Evolutionary conservation across 2,329 filamentous ascomycete species (phyloP).

Genomic region (Rhexocercosporidium sp.): DNA sequence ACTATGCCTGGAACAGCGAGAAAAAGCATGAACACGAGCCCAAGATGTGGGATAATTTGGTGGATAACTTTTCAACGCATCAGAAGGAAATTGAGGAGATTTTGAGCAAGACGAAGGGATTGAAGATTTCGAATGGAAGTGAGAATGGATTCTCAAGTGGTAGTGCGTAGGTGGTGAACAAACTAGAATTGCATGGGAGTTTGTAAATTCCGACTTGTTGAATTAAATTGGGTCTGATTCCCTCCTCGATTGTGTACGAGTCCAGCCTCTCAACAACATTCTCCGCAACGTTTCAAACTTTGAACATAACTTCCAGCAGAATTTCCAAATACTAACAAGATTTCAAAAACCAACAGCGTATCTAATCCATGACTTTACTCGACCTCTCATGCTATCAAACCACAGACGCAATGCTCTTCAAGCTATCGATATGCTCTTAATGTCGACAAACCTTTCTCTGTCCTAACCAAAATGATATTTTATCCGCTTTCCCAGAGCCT

Average conservation of each 20-base stretch:
- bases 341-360: too few species aligned
- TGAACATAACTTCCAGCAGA: too few species aligned
- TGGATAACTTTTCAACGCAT: constrained; percentile 56
- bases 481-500: not conserved
- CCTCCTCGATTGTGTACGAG: too few species aligned
- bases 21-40: constrained; percentile 51
- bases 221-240: too few species aligned
- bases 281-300: too few species aligned
- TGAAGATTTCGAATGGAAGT: constrained; percentile 29
- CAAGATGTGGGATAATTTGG: constrained; percentile 59
- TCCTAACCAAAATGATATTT: not conserved
- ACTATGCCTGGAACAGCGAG: constrained; percentile 54
- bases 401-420: not conserved
- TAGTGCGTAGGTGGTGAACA: not conserved
- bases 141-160: constrained; percentile 17
- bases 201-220: too few species aligned
- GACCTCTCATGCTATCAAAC: not conserved
- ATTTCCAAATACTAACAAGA: too few species aligned
- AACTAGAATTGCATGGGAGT: not conserved
- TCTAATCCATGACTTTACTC: not conserved
- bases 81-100: constrained; percentile 53
- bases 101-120: constrained; percentile 34
- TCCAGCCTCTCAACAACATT: too few species aligned
- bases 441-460: not conserved
- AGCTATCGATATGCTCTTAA: not conserved